Conservation (phyloP, 352 stramenopile species). For the Albugo candida region DNA sequence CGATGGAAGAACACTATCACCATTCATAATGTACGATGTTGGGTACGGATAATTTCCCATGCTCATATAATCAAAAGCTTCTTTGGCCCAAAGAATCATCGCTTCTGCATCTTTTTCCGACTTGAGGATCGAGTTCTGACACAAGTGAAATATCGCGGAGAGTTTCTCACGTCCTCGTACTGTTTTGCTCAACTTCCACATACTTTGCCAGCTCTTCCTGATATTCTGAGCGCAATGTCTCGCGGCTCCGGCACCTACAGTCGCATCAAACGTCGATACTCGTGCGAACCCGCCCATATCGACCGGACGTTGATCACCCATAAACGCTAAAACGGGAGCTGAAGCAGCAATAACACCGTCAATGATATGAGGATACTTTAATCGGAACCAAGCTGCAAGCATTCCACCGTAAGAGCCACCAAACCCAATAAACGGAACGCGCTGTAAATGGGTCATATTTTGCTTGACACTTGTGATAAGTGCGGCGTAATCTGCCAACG, state of each 20-base stretch:
- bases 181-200: constrained; percentile 29
- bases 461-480: constrained; percentile 34
- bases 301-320: constrained; percentile 27
- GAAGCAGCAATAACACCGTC: constrained; percentile 81
- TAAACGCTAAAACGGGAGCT: constrained; percentile 73
- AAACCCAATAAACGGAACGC: constrained; percentile 78
- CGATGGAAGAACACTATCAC: constrained; percentile 59
- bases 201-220: constrained; percentile 31
- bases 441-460: constrained; percentile 12
- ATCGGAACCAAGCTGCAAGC: constrained; percentile 80
- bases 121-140: constrained; percentile 21
- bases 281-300: constrained; percentile 47
- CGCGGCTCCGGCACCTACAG: constrained; percentile 31
- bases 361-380: constrained; percentile 85
- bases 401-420: constrained; percentile 88
- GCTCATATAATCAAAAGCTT: constrained; percentile 82
- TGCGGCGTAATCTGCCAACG: constrained; percentile 77
- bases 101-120: constrained; percentile 22
- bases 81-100: constrained; percentile 48
- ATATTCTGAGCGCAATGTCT: constrained; percentile 66
- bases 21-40: constrained; percentile 88
- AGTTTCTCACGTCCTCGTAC: constrained; percentile 23
- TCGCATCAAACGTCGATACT: constrained; percentile 42
- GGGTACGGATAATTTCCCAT: constrained; percentile 95
- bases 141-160: constrained; percentile 25